A percentile compares a stretch with the other conserved stretches of the same genome.
Evolutionary conservation across 495 filamentous ascomycete genomes (phyloP).

Genomic region (Penicillium tannophilum): DNA sequence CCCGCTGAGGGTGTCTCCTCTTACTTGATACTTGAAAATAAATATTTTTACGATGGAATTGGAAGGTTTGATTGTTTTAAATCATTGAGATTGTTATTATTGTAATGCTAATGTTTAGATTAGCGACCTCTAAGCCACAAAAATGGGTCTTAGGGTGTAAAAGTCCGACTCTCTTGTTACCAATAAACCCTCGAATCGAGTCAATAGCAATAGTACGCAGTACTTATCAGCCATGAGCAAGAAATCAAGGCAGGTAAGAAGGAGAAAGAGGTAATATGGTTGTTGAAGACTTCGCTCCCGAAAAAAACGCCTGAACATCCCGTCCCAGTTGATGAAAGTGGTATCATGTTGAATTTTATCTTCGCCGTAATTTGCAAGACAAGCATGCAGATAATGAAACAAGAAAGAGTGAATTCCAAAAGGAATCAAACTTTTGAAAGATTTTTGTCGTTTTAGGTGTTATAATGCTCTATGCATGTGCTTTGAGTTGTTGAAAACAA

Average conservation of each 20-base stretch:
- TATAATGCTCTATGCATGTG: conserved; percentile 48
- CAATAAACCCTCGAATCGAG: conserved; percentile 11
- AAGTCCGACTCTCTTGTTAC: conserved; percentile 5
- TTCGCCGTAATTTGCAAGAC: conserved; percentile 46
- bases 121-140: conserved; percentile 32
- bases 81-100: conserved; percentile 31
- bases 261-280: conserved; percentile 20
- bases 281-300: conserved; percentile 52
- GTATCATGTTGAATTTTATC: conserved; percentile 60
- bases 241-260: conserved; percentile 17
- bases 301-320: conserved; percentile 49
- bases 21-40: neutral
- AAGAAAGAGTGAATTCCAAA: conserved; percentile 23
- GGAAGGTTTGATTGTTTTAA: conserved; percentile 6
- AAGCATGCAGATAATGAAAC: conserved; percentile 51
- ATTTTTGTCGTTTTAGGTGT: conserved; percentile 20
- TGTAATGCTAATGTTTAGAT: conserved; percentile 53
- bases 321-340: conserved; percentile 53
- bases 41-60: neutral
- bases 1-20: neutral
- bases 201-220: conserved; percentile 3
- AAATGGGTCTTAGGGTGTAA: conserved; percentile 4
- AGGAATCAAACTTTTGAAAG: conserved; percentile 22
- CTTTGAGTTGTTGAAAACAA: conserved; percentile 67
- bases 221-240: neutral